phyloP scores from a whole-genome alignment of 2,329 filamentous ascomycete species.

The Curvularia eragrostidis region DNA sequence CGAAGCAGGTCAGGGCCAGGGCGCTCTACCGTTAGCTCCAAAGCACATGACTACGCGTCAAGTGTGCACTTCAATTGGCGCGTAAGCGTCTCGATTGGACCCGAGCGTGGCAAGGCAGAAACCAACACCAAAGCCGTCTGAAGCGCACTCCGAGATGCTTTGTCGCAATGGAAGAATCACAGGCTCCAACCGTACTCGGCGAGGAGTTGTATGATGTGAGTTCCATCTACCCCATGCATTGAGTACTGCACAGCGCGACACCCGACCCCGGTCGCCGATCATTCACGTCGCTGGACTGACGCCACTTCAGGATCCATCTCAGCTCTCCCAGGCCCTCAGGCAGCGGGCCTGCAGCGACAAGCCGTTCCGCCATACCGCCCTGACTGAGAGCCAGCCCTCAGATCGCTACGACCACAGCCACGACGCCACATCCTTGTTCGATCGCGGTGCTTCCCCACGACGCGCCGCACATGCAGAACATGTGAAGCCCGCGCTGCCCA shows the following conservation, averaged over 20 bases:
- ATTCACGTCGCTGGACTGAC: constrained; percentile 31
- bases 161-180: constrained; percentile 41
- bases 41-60: constrained; percentile 28
- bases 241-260: constrained; percentile 22
- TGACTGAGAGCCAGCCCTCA: constrained; percentile 28
- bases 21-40: not conserved
- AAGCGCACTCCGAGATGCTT: constrained; percentile 17
- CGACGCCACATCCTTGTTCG: constrained; percentile 20
- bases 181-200: constrained; percentile 36
- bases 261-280: constrained; percentile 38
- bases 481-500: constrained; percentile 41
- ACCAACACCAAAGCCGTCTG: constrained; percentile 22
- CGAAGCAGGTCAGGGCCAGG: not conserved
- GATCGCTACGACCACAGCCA: constrained; percentile 14
- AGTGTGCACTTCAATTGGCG: constrained; percentile 18
- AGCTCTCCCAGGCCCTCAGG: constrained; percentile 46
- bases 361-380: constrained; percentile 34
- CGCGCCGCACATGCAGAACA: constrained; percentile 39
- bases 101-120: constrained; percentile 17
- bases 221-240: constrained; percentile 22
- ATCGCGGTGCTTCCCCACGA: constrained; percentile 30
- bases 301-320: constrained; percentile 44
- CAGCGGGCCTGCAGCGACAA: constrained; percentile 41
- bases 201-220: constrained; percentile 47
- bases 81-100: constrained; percentile 20